Conservation (phyloP, 768 basidiomycete species). For the Tylopilus subfusipes region DNA sequence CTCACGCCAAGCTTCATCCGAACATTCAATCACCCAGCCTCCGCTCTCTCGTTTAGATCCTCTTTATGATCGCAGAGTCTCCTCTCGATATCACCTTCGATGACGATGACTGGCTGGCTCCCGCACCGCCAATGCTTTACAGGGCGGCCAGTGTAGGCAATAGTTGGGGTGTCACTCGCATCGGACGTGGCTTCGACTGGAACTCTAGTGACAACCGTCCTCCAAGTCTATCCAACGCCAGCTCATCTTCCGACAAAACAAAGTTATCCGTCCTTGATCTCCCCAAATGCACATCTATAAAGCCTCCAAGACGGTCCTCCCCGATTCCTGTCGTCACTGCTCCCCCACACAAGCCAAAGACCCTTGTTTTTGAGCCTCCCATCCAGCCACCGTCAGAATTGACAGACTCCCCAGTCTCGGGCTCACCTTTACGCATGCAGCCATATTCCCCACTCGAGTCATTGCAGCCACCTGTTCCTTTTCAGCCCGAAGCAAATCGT, state of each 20-base stretch:
- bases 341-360: slow-evolving; percentile 26
- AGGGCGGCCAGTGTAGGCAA: slow-evolving; percentile 64
- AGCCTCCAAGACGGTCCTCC: slow-evolving; percentile 9
- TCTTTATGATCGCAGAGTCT: slow-evolving; percentile 55
- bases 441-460: slow-evolving; percentile 30
- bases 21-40: not conserved
- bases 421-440: slow-evolving; percentile 33
- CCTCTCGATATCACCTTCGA: slow-evolving; percentile 62
- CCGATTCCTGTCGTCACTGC: slow-evolving; percentile 15
- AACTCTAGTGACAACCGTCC: slow-evolving; percentile 39
- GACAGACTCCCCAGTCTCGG: slow-evolving; percentile 28
- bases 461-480: slow-evolving; percentile 19
- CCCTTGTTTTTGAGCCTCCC: slow-evolving; percentile 22
- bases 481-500: slow-evolving; percentile 24
- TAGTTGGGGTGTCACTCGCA: slow-evolving; percentile 83
- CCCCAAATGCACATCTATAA: slow-evolving; percentile 6
- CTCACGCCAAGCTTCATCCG: not conserved
- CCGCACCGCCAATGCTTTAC: slow-evolving; percentile 50
- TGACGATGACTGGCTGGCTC: slow-evolving; percentile 65
- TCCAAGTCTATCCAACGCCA: slow-evolving; percentile 3
- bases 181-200: slow-evolving; percentile 83
- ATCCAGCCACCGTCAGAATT: slow-evolving; percentile 29
- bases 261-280: slow-evolving; percentile 15
- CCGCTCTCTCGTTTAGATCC: not conserved
- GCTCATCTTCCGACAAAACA: slow-evolving; percentile 7